phyloP scores from a whole-genome alignment of 164 flowering plant species.

The Echeveria elegans region DNA sequence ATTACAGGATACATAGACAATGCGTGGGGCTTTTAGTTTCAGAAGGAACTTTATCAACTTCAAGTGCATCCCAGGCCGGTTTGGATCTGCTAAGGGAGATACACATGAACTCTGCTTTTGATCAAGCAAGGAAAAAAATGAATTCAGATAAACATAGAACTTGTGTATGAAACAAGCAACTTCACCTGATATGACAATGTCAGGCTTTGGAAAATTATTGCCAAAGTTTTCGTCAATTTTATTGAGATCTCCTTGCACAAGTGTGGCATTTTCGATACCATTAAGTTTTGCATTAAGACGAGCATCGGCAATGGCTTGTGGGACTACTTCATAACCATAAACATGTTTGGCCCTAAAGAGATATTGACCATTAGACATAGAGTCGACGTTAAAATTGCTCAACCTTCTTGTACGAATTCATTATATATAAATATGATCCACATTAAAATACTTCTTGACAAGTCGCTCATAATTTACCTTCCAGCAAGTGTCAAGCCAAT shows the following conservation, averaged over 20 bases:
- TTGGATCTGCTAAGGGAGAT: conserved; percentile 66
- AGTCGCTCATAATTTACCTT: conserved; percentile 33
- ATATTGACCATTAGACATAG: background rate
- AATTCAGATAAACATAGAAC: background rate
- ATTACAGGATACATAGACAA: conserved; percentile 91
- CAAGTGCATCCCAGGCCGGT: conserved; percentile 98
- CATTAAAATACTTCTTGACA: background rate
- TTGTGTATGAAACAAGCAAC: background rate
- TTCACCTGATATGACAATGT: conserved; percentile 81
- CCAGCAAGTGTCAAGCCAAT: conserved; percentile 91
- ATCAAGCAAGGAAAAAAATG: background rate
- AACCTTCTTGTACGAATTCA: no score
- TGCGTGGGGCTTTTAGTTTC: conserved; percentile 59
- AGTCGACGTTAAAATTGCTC: background rate
- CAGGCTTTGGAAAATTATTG: conserved; percentile 72
- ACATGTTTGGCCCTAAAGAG: conserved; percentile 67
- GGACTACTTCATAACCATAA: conserved; percentile 88
- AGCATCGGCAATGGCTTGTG: conserved; percentile 89
- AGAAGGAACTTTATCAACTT: conserved; percentile 78
- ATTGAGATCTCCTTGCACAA: conserved; percentile 93
- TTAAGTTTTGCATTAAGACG: conserved; percentile 66
- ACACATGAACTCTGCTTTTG: background rate
- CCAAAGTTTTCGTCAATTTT: conserved; percentile 76
- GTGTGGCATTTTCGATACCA: conserved; percentile 76
- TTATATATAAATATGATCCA: background rate